These are phyloP conservation scores for Pseudogymnoascus sp. DNA, from an alignment of 2,329 filamentous ascomycete genomes.

Conservation along the genomic window DNA sequence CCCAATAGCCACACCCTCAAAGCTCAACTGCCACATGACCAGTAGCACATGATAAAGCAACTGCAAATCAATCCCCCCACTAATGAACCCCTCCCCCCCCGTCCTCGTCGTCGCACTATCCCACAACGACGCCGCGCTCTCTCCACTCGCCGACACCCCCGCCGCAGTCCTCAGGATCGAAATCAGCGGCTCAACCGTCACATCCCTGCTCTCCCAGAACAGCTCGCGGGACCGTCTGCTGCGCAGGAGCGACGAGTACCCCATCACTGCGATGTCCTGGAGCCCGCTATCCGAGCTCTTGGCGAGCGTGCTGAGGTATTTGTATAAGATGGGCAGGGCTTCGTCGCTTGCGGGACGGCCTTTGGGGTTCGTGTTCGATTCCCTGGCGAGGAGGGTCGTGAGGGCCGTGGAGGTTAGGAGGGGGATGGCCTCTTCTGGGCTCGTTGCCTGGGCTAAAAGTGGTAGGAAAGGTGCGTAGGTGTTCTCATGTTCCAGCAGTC, in stretches of 20 bases:
- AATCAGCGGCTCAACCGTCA: constrained; percentile 75
- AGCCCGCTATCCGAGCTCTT: constrained; percentile 81
- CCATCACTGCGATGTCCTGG: constrained; percentile 90
- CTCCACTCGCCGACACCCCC: constrained; percentile 58
- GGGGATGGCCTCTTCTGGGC: constrained; percentile 69
- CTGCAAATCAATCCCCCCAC: constrained; percentile 83
- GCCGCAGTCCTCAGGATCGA: constrained; percentile 75
- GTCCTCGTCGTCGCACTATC: constrained; percentile 46
- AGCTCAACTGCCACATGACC: constrained; percentile 93
- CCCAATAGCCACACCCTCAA: constrained; percentile 68
- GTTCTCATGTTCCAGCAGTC: constrained; percentile 64
- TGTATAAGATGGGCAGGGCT: constrained; percentile 74
- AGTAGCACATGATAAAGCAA: constrained; percentile 89
- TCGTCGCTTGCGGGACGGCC: constrained; percentile 58
- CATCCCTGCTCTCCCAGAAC: constrained; percentile 85
- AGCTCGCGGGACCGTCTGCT: constrained; percentile 64
- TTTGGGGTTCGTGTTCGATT: constrained; percentile 53
- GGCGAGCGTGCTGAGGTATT: constrained; percentile 74
- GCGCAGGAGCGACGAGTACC: constrained; percentile 78
- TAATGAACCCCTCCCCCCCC: constrained; percentile 54
- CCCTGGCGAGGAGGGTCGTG: constrained; percentile 63
- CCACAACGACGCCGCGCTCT: constrained; percentile 52
- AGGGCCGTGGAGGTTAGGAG: constrained; percentile 85
- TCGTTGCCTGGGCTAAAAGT: constrained; percentile 71
- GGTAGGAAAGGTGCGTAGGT: constrained; percentile 79